These are phyloP conservation scores for Fraxinus pennsylvanica DNA, from an alignment of 257 asterid species.

Conservation along the genomic window DNA sequence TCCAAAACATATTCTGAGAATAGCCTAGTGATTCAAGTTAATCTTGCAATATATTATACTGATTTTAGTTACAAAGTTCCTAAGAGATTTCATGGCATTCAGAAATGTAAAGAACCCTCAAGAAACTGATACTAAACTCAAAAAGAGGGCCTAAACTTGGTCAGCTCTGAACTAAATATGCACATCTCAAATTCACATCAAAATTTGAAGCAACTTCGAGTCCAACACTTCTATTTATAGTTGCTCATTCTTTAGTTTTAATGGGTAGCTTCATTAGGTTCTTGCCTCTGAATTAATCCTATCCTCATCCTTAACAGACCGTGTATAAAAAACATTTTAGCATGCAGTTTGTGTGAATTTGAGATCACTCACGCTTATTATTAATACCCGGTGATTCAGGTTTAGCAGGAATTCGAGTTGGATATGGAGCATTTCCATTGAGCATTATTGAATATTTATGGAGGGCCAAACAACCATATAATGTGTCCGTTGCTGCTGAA, in stretches of 20 bases:
- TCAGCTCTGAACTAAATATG: not conserved
- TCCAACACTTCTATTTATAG: not conserved
- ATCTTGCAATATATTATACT: not conserved
- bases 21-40: not conserved
- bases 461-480: conserved; percentile 99
- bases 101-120: not conserved
- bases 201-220: not conserved
- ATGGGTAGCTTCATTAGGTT: not conserved
- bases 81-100: not conserved
- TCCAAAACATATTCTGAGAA: not conserved
- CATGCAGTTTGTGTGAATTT: conserved; percentile 15
- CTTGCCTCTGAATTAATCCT: conserved; percentile 1
- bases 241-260: not conserved
- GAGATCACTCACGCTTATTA: not conserved
- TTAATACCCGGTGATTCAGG: conserved; percentile 50
- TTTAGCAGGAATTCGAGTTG: conserved; percentile 92
- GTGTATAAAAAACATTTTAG: no score
- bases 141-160: not conserved
- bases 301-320: not conserved
- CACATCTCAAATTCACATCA: not conserved
- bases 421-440: conserved; percentile 93
- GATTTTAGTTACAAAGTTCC: not conserved
- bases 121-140: not conserved
- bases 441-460: conserved; percentile 89
- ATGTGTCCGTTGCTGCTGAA: conserved; percentile 98